These are phyloP conservation scores for Colletotrichum zoysiae DNA, from an alignment of 2,329 filamentous ascomycete genomes.

Conservation along the genomic window DNA sequence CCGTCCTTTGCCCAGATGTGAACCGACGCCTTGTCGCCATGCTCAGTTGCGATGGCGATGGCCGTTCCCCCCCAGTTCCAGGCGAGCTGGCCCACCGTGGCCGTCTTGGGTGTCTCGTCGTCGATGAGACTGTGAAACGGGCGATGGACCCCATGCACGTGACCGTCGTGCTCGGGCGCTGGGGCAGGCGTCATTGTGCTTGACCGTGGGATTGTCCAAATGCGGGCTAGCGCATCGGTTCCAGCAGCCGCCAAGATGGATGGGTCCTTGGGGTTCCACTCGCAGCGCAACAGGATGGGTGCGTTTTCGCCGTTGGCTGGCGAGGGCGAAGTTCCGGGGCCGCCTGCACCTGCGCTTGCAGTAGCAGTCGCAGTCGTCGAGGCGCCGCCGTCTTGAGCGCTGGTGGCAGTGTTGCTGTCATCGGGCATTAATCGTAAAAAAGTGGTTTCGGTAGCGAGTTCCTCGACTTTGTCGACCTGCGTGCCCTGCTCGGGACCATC, in stretches of 20 bases:
- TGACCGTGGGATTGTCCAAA: conserved; percentile 73
- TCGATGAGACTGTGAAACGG: conserved; percentile 64
- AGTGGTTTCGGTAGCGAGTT: conserved; percentile 70
- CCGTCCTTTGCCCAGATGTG: conserved; percentile 70
- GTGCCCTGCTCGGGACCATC: conserved; percentile 74
- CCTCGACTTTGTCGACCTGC: conserved; percentile 73
- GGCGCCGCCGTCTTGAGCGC: conserved; percentile 49
- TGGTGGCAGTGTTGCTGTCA: conserved; percentile 45
- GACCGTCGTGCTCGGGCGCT: conserved; percentile 48
- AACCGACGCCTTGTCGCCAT: conserved; percentile 64
- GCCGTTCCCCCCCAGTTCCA: conserved; percentile 70
- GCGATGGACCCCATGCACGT: conserved; percentile 58
- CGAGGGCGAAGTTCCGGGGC: conserved; percentile 45
- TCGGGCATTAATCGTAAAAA: conserved; percentile 68
- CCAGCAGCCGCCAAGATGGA: conserved; percentile 76
- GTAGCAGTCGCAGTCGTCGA: conserved; percentile 53
- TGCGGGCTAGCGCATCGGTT: conserved; percentile 77
- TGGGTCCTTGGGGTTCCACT: conserved; percentile 76
- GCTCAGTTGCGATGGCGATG: conserved; percentile 71
- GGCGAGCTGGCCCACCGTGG: conserved; percentile 69
- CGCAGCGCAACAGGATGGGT: conserved; percentile 75
- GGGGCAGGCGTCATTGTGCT: conserved; percentile 49
- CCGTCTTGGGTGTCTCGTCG: conserved; percentile 63
- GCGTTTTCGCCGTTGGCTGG: conserved; percentile 61
- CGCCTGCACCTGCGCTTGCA: conserved; percentile 47